These are phyloP conservation scores for Boletus vinaceobasis DNA, from an alignment of 768 basidiomycete genomes.

Conservation along the genomic window DNA sequence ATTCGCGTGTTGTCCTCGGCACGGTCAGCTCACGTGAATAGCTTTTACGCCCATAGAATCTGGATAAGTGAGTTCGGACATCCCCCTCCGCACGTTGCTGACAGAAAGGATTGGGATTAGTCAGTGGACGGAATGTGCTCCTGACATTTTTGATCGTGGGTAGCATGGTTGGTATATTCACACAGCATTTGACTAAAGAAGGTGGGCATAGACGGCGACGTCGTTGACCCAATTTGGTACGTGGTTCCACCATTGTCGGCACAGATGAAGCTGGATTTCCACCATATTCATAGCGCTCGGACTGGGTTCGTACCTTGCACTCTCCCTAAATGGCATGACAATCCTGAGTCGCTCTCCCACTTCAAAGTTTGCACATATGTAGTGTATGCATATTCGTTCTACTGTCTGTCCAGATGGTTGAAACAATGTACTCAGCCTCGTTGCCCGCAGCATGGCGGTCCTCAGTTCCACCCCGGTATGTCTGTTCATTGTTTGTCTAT, in stretches of 20 bases:
- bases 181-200: background rate
- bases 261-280: background rate
- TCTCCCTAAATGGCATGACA: background rate
- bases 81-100: too few relatives aligned
- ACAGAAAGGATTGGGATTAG: too few relatives aligned
- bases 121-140: too few relatives aligned
- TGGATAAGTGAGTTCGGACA: too few relatives aligned
- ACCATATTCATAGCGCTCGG: background rate
- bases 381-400: background rate
- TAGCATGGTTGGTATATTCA: background rate
- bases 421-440: background rate
- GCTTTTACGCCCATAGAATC: slow-evolving; percentile 2
- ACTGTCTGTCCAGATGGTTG: background rate
- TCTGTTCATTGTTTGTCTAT: background rate
- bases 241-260: too few relatives aligned
- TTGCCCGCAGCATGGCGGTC: background rate
- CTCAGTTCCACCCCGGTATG: background rate
- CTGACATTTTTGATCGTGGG: background rate
- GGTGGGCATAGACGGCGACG: background rate
- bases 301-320: background rate
- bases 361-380: background rate
- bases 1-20: too few relatives aligned
- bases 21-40: background rate
- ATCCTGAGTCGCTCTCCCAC: background rate
- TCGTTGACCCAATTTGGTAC: background rate